Conservation (phyloP, 306 rosid species). For the Vigna radiata region DNA sequence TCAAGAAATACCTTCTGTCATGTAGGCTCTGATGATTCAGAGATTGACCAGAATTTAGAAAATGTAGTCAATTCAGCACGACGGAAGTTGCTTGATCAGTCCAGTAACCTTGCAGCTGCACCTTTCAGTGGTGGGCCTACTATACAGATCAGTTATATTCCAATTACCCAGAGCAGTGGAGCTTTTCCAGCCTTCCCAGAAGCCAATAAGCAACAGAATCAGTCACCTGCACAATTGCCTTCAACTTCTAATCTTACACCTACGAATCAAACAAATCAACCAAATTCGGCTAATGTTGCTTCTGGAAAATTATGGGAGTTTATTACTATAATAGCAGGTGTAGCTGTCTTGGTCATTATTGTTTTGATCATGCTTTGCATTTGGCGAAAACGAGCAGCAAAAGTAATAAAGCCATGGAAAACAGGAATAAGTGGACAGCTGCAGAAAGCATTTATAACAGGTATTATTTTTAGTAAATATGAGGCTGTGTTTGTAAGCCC, state of each 20-base stretch:
- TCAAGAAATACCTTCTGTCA: conserved; percentile 39
- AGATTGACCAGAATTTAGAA: conserved; percentile 38
- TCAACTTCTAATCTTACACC: conserved; percentile 35
- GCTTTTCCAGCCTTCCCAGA: conserved; percentile 75
- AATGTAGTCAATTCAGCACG: conserved; percentile 53
- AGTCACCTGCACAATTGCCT: conserved; percentile 45
- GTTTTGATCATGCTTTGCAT: conserved; percentile 57
- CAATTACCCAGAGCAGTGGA: conserved; percentile 79
- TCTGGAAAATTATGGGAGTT: conserved; percentile 61
- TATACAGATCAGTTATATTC: conserved; percentile 55
- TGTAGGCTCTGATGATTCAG: conserved; percentile 57
- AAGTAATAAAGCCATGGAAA: conserved; percentile 83
- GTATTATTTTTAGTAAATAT: conserved; percentile 47
- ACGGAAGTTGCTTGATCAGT: conserved; percentile 76
- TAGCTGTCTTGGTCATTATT: conserved; percentile 52
- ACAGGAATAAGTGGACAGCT: conserved; percentile 96
- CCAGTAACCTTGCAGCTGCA: conserved; percentile 77
- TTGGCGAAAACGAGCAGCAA: conserved; percentile 70
- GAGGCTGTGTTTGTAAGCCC: no score
- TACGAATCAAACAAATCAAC: conserved; percentile 35
- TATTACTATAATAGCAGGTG: conserved; percentile 49
- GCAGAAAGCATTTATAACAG: conserved; percentile 97
- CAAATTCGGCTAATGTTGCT: conserved; percentile 40
- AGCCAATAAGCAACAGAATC: conserved; percentile 45
- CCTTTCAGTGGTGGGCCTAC: conserved; percentile 53